phyloP scores from a whole-genome alignment of 2,329 filamentous ascomycete genomes.

The Parascedosporium putredinis region DNA sequence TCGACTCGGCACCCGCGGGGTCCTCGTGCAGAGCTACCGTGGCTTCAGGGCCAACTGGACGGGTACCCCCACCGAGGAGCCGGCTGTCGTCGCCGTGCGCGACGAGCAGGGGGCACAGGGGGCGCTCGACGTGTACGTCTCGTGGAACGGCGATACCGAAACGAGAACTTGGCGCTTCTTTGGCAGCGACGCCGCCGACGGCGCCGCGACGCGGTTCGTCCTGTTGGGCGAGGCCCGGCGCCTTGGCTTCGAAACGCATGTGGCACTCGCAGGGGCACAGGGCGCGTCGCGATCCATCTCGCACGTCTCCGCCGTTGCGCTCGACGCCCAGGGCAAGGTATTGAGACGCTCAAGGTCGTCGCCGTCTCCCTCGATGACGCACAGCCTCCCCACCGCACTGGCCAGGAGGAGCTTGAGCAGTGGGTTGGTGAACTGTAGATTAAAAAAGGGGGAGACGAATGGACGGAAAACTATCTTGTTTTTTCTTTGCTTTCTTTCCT shows the following conservation, averaged over 20 bases:
- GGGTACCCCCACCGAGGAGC: conserved; percentile 25
- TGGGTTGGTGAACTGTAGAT: no score
- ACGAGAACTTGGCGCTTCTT: conserved; percentile 38
- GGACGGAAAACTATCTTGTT: no score
- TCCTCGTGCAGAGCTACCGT: conserved; percentile 40
- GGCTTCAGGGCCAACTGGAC: conserved; percentile 43
- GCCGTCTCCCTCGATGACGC: no score
- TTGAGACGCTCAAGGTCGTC: no score
- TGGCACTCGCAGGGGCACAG: no score
- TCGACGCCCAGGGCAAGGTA: no score
- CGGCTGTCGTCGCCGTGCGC: conserved; percentile 16
- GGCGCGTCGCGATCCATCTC: no score
- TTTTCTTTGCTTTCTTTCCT: no score
- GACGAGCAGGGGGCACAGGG: neutral
- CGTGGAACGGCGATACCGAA: conserved; percentile 42
- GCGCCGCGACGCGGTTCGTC: neutral
- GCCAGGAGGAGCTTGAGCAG: no score
- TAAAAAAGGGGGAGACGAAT: no score
- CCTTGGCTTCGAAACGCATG: neutral
- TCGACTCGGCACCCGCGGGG: conserved; percentile 26
- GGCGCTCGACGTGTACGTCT: conserved; percentile 34
- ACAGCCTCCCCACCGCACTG: no score
- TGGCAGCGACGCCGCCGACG: conserved; percentile 14
- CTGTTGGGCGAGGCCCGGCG: neutral
- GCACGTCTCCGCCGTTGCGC: no score